Evolutionary conservation across 768 basidiomycete species (phyloP), one percentile per base, ranked within the genome.

Genomic region (Tricholoma saponaceum): DNA sequence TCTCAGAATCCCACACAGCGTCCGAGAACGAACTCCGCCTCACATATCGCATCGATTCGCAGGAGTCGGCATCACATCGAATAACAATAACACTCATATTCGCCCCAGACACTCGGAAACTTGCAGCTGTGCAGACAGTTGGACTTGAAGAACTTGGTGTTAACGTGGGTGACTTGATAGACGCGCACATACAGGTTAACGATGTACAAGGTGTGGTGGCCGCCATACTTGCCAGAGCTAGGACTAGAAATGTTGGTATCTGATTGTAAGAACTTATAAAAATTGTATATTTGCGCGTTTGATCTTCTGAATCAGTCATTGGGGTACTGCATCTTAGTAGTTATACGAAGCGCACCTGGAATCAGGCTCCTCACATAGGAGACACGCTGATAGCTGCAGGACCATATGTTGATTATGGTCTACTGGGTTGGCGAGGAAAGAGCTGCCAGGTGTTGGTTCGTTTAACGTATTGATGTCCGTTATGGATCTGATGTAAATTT

Each of bases 1-100:
- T 94, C 60, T 74, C 81, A 54, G 81, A 83, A 9, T 82, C 81
- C 4, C 76, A 82, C 26, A 74, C 80, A 1, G 79, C 78, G 25
- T 85, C 90, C 1, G 89, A 91, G 58, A 91, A 92, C 70, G 90
- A 92, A 67, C 76, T 93, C 25, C 81, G 83, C 26, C 75, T 95
- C 44, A 82, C 81, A 8, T 95, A 94, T 69, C 70, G 65, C 47
- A 65, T 90, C 52, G 67, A 74, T 37, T 47, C 66, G 33, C 61
- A 69, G 30, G 35, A 59, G n/a, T 62, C 66, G 8, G 64, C 66
- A 13, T 66, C 72, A 2, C 70, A 64, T 12, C 71, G 70, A 10
- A 62, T 89, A 6, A 77, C 74, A 0, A 78, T 92, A 55, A 78
- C 74, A 0, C 72, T 91, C 0, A 77, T 90, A 37, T 92, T 90